A percentile compares a stretch with the other conserved stretches of the same genome.
Conservation (phyloP, 441 rosid species). For the Omphalea diandra region DNA sequence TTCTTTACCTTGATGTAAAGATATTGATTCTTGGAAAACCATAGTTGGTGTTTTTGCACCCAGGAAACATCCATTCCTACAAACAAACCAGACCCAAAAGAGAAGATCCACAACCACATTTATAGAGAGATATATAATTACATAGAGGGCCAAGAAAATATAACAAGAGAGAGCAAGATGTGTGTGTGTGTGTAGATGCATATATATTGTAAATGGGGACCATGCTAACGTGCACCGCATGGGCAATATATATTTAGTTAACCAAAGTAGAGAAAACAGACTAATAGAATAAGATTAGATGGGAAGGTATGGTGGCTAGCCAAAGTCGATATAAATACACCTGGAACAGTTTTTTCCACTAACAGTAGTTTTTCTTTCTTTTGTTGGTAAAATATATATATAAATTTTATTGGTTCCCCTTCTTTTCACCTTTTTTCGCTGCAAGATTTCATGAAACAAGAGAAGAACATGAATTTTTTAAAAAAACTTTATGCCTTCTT, state of each 20-base stretch:
- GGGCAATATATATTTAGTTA: constrained; percentile 25
- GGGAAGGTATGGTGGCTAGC: constrained; percentile 50
- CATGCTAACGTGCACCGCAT: constrained; percentile 83
- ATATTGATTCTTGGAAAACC: constrained; percentile 24
- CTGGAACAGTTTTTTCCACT: constrained; percentile 46
- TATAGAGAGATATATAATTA: too few species aligned
- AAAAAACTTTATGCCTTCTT: constrained; percentile 27
- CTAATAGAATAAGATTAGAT: constrained; percentile 33
- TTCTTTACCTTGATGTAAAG: constrained; percentile 35
- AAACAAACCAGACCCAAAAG: background rate
- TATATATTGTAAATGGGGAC: constrained; percentile 45
- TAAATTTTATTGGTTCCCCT: constrained; percentile 17
- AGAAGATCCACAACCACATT: too few species aligned
- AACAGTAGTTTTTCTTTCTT: constrained; percentile 22
- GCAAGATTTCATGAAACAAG: constrained; percentile 39
- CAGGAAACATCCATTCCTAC: constrained; percentile 42
- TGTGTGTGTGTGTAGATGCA: constrained; percentile 4
- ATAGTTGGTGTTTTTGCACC: constrained; percentile 20
- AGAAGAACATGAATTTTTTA: constrained; percentile 22
- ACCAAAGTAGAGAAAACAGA: constrained; percentile 23
- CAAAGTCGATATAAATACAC: constrained; percentile 44
- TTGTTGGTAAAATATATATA: constrained; percentile 25
- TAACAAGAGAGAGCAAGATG: constrained; percentile 24
- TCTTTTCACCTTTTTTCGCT: constrained; percentile 35
- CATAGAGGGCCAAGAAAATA: too few species aligned